phyloP scores from a whole-genome alignment of 1,284 basidiomycete genomes.

The Rhizopogon hawkerae region DNA sequence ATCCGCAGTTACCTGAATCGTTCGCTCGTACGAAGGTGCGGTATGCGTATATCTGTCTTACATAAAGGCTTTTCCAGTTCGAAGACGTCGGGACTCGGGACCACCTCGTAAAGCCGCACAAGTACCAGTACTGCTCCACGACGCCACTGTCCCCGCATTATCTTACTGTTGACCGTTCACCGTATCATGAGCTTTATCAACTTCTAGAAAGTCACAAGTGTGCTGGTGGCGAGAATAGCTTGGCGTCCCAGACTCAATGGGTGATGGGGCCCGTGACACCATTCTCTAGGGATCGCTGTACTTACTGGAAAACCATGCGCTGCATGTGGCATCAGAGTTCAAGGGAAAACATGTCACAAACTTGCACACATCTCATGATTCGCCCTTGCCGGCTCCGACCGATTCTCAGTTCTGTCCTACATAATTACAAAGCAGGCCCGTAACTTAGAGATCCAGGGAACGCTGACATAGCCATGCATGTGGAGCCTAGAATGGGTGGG shows the following conservation, averaged over 20 bases:
- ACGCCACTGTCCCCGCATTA: conserved; percentile 18
- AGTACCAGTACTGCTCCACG: conserved; percentile 6
- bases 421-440: not conserved
- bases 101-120: not conserved
- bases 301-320: not conserved
- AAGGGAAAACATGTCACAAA: not conserved
- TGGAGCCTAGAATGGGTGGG: not conserved
- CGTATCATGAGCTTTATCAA: not conserved
- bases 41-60: not conserved
- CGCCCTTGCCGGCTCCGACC: conserved; percentile 1
- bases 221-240: conserved; percentile 2
- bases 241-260: not conserved
- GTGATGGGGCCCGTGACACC: conserved; percentile 5
- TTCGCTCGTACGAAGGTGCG: not conserved
- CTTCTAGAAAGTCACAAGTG: conserved; percentile 9
- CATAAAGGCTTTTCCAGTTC: not conserved
- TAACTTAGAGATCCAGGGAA: not conserved
- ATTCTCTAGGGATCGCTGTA: not conserved
- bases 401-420: not conserved
- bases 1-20: not conserved
- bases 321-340: not conserved
- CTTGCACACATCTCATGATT: not conserved
- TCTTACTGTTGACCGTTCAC: not conserved
- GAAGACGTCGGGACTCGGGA: too few relatives aligned
- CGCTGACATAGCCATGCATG: not conserved